Evolutionary conservation across 169 alveolate species (phyloP).

Genomic region (Plasmodium berghei): DNA sequence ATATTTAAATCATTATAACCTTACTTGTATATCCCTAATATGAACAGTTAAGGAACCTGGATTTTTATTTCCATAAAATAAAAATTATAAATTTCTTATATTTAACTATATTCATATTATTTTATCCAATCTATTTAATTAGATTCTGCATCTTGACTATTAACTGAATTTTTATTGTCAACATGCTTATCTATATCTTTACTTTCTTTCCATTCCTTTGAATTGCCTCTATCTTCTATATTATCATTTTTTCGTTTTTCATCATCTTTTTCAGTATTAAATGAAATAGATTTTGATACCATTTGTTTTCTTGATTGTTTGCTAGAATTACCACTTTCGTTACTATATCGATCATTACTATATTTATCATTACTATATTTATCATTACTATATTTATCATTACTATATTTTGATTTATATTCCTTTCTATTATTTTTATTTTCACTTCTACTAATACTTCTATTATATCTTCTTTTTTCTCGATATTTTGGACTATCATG

Average conservation of each 20-base stretch:
- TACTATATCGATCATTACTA: conserved; percentile 68
- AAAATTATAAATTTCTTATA: too few species aligned
- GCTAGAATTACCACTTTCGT: conserved; percentile 67
- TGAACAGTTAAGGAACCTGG: too few species aligned
- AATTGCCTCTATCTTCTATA: conserved; percentile 48
- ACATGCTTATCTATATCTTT: conserved; percentile 12
- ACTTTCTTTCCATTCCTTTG: conserved; percentile 60
- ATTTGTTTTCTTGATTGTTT: conserved; percentile 40
- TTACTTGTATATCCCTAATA: too few species aligned
- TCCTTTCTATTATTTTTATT: conserved; percentile 27
- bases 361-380: too few species aligned
- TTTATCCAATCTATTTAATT: neutral
- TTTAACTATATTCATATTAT: too few species aligned
- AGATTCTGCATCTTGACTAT: conserved; percentile 40
- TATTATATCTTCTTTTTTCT: conserved; percentile 54
- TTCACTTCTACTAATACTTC: conserved; percentile 66
- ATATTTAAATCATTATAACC: too few species aligned
- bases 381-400: conserved; percentile 72
- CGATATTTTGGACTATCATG: conserved; percentile 42
- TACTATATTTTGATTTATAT: conserved; percentile 56
- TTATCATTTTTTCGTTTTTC: conserved; percentile 36
- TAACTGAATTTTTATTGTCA: conserved; percentile 22
- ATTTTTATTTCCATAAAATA: too few species aligned
- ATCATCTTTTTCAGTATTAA: conserved; percentile 67
- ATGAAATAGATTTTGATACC: conserved; percentile 59